These are phyloP conservation scores for Colletotrichum eremochloae DNA, from an alignment of 2,329 filamentous ascomycete species.

Conservation along the genomic window DNA sequence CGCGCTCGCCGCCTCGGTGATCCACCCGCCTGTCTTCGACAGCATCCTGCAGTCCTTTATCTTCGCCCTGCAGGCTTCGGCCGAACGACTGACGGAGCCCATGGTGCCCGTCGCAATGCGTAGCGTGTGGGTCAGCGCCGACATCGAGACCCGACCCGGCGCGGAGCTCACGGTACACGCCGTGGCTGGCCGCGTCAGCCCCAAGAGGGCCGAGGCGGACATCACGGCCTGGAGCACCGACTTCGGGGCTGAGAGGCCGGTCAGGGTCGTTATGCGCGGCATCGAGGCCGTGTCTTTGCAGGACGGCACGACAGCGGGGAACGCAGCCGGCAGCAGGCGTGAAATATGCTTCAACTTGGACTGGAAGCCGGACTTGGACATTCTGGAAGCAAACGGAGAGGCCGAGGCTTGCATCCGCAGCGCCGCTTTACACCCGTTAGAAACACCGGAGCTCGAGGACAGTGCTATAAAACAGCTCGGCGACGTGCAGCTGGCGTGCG, in stretches of 20 bases:
- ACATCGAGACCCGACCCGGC: slow-evolving; percentile 12
- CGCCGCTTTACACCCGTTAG: not conserved
- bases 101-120: slow-evolving; percentile 15
- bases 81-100: slow-evolving; percentile 22
- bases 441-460: not conserved
- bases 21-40: slow-evolving; percentile 53
- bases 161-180: slow-evolving; percentile 29
- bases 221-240: slow-evolving; percentile 25
- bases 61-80: slow-evolving; percentile 20
- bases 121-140: slow-evolving; percentile 16
- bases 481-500: slow-evolving; percentile 20
- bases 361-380: slow-evolving; percentile 26
- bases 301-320: not conserved
- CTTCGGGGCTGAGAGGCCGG: not conserved
- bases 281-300: not conserved
- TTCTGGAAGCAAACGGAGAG: slow-evolving; percentile 22
- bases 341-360: slow-evolving; percentile 24
- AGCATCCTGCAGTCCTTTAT: slow-evolving; percentile 32
- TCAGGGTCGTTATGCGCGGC: not conserved
- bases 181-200: slow-evolving; percentile 4
- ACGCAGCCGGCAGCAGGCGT: slow-evolving; percentile 7
- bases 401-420: slow-evolving; percentile 13
- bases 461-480: slow-evolving; percentile 13
- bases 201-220: slow-evolving; percentile 25
- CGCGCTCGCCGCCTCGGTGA: slow-evolving; percentile 37